These are phyloP conservation scores for Tetragonia tetragonoides DNA, from an alignment of 148 eudicot species.

Conservation along the genomic window DNA sequence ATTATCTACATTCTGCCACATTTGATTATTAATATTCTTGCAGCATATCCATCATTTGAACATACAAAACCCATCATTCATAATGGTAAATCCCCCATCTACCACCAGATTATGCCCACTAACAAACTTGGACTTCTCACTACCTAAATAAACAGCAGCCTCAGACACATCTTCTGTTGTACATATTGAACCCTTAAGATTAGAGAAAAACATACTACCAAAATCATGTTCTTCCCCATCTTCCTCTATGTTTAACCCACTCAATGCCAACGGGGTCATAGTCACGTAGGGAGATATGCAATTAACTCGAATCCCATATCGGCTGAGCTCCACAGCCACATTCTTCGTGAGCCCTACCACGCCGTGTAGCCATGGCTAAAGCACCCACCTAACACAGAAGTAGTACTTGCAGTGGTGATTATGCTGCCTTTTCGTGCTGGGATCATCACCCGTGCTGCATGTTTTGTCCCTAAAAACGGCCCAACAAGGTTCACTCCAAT, in stretches of 20 bases:
- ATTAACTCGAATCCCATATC: conserved; percentile 32
- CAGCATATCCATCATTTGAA: background rate
- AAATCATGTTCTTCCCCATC: background rate
- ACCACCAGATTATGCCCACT: conserved; percentile 32
- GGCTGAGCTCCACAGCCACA: conserved; percentile 30
- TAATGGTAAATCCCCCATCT: conserved; percentile 33
- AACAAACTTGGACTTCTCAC: conserved; percentile 32
- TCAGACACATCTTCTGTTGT: conserved; percentile 26
- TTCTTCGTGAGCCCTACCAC: conserved; percentile 31
- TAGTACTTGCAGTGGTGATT: conserved; percentile 43
- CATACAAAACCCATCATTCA: conserved; percentile 3
- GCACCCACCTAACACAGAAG: conserved; percentile 31
- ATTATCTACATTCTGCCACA: background rate
- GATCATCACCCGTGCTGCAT: conserved; percentile 67
- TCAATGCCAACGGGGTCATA: conserved; percentile 14
- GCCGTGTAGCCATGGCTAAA: conserved; percentile 25
- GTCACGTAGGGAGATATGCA: conserved; percentile 28
- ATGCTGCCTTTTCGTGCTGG: conserved; percentile 48
- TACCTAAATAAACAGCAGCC: conserved; percentile 27
- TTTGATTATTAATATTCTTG: no score
- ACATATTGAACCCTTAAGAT: conserved; percentile 9
- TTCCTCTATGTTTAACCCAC: conserved; percentile 8
- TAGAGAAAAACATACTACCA: background rate
- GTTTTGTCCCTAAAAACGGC: conserved; percentile 57
- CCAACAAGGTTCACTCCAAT: conserved; percentile 38